Evolutionary conservation across 192 early-diverging fungal species (phyloP), one percentile per base, ranked within the genome.

Genomic region (Coemansia sp.): DNA sequence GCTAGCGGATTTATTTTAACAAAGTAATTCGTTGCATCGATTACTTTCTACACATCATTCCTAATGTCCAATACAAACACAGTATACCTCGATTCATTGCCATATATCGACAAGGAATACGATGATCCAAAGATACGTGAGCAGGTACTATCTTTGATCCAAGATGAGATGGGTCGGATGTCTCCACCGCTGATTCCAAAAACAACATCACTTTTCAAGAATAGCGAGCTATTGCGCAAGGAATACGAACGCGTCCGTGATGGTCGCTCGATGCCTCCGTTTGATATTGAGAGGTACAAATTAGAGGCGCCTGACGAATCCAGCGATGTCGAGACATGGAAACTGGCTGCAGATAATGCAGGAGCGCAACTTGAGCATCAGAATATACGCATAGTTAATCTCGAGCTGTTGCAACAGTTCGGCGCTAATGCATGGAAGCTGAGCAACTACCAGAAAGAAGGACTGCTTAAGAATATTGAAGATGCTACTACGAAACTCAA

Each of bases 361-460:
- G 70, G 70, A 5, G 53, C 76, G 8, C 76, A 79, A 59, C 62
- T 79, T 37, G 76, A 79, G 55, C 76, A 79, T 62, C 76, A 79
- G 40, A 33, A 14, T 13, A 68, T 65, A 15, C 56, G 76, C 15
- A 33, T 65, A 18, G 62, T 65, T n/a, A 79, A 79, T 40, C 49
- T 78, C 0, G 75, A 78, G 59, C 53, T 78, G 19, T 49, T 78
- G 59, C 69, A 78, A 57, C 57, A 68, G 37, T 78, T 72, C 65
- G 75, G 75, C 21, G 65, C 70, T 2, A 72, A 78, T 39, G 65
- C 62, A 10, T 78, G 75, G 75, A 71, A 69, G 51, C 61, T 78
- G 9, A 44, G 59, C 43, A 78, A 78, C 46, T 68, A 68, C 48
- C 69, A 78, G 34, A 72, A 66, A 22, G 69, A 78, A 37, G 27